Evolutionary conservation across 2,329 filamentous ascomycete genomes (phyloP).

Genomic region (Scolecobasidium constrictum): DNA sequence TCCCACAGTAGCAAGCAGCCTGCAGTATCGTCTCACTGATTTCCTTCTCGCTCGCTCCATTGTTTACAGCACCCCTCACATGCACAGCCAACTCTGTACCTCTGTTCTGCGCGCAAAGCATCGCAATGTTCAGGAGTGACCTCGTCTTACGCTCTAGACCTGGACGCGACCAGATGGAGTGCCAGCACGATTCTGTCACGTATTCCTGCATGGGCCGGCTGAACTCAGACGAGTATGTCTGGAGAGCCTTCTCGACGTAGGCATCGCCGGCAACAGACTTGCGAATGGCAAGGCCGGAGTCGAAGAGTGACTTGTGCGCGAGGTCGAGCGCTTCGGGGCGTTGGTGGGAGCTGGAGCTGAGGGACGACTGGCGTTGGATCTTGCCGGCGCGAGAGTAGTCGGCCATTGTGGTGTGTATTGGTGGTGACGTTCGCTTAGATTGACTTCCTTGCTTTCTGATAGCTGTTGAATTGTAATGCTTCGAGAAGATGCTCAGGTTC

Average conservation of each 20-base stretch:
- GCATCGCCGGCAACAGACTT: slow-evolving; percentile 49
- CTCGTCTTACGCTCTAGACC: slow-evolving; percentile 51
- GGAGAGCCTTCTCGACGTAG: slow-evolving; percentile 48
- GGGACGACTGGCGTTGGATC: background rate
- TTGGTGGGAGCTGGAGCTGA: slow-evolving; percentile 1
- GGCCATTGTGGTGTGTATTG: no score
- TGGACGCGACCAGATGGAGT: slow-evolving; percentile 51
- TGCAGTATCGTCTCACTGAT: slow-evolving; percentile 49
- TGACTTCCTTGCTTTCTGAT: no score
- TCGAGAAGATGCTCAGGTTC: no score
- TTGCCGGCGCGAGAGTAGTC: background rate
- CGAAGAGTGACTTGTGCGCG: slow-evolving; percentile 46
- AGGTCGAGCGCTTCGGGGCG: slow-evolving; percentile 10
- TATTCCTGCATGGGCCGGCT: slow-evolving; percentile 42
- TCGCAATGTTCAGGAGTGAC: slow-evolving; percentile 52
- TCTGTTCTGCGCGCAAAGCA: slow-evolving; percentile 52
- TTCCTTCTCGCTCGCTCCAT: slow-evolving; percentile 50
- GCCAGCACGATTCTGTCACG: slow-evolving; percentile 55
- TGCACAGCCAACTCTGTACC: slow-evolving; percentile 50
- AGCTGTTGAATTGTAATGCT: no score
- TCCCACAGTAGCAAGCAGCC: slow-evolving; percentile 41
- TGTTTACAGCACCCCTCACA: slow-evolving; percentile 51
- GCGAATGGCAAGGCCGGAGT: slow-evolving; percentile 49
- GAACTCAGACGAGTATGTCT: slow-evolving; percentile 48
- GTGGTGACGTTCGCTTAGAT: no score